Percentiles rank a stretch among this genome's conserved stretches.
These are phyloP conservation scores for Candida sp. DNA, from an alignment of 1,139 yeast species.

Conservation along the genomic window DNA sequence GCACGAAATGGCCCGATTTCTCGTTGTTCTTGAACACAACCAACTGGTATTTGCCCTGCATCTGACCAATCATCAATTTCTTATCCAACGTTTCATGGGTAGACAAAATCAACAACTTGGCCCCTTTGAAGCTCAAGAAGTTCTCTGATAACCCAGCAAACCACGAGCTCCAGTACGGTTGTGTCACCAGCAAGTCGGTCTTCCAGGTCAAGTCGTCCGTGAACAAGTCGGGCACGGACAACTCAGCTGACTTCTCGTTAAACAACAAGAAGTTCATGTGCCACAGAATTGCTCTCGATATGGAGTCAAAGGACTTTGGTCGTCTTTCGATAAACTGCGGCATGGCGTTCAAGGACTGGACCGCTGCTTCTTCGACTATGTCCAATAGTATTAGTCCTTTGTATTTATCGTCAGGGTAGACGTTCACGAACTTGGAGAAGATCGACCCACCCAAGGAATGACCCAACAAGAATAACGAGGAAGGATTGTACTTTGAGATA, in stretches of 20 bases:
- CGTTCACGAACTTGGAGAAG: conserved; percentile 50
- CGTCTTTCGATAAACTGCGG: conserved; percentile 60
- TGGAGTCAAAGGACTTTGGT: conserved; percentile 59
- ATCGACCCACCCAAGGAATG: conserved; percentile 96
- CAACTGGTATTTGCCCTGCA: conserved; percentile 95
- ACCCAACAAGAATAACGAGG: conserved; percentile 62
- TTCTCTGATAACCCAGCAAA: conserved; percentile 68
- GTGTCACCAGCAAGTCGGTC: conserved; percentile 62
- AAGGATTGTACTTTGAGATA: conserved; percentile 20
- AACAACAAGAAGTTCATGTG: conserved; percentile 63
- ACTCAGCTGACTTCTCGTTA: conserved; percentile 63
- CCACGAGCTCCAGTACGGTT: conserved; percentile 84
- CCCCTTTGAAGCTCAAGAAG: conserved; percentile 55
- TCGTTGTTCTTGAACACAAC: conserved; percentile 69
- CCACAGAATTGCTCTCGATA: conserved; percentile 80
- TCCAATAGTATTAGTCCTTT: conserved; percentile 82
- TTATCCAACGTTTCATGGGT: conserved; percentile 92
- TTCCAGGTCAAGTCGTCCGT: conserved; percentile 52
- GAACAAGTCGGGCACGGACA: conserved; percentile 77
- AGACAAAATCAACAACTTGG: conserved; percentile 81
- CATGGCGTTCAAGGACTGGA: conserved; percentile 71
- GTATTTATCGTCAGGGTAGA: conserved; percentile 21
- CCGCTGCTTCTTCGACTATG: conserved; percentile 94
- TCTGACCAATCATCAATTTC: conserved; percentile 87
- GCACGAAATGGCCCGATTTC: conserved; percentile 86